A percentile compares a stretch with the other conserved stretches of the same genome.
Evolutionary conservation across 345 rosid genomes (phyloP).

Genomic region (Eucalyptus marginata): DNA sequence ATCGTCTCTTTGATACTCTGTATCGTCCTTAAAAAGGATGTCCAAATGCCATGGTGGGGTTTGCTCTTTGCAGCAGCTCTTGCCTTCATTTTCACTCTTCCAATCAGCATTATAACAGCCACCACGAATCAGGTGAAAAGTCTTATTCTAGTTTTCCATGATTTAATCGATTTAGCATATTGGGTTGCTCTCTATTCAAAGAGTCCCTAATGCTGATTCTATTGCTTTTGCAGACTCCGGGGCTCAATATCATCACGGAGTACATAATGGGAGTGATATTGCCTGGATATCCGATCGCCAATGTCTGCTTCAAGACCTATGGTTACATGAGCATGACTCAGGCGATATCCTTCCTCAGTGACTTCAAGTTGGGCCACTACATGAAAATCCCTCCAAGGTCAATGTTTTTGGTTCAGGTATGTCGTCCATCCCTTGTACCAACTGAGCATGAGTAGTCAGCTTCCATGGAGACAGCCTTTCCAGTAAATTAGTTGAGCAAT

Average conservation of each 20-base stretch:
- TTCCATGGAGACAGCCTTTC: neutral
- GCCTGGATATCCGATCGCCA: constrained; percentile 85
- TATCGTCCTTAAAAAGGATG: neutral
- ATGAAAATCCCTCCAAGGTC: constrained; percentile 95
- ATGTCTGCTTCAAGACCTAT: constrained; percentile 81
- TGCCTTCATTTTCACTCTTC: constrained; percentile 7
- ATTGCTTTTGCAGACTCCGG: constrained; percentile 55
- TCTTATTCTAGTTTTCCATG: neutral
- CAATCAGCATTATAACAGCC: constrained; percentile 6
- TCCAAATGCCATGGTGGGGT: constrained; percentile 10
- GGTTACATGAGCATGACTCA: constrained; percentile 92
- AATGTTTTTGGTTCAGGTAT: constrained; percentile 87
- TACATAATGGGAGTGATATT: constrained; percentile 71
- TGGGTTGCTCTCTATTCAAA: neutral
- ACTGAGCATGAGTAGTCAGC: neutral
- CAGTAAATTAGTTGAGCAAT: neutral
- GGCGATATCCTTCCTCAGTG: constrained; percentile 80
- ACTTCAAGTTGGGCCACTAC: constrained; percentile 89
- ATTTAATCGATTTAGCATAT: neutral
- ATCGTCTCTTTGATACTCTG: neutral
- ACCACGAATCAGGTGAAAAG: constrained; percentile 2
- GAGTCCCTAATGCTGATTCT: neutral
- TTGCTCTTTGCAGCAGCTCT: neutral
- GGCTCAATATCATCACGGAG: constrained; percentile 81
- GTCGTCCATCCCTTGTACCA: neutral